Evolutionary conservation across 2,329 filamentous ascomycete species (phyloP).

Genomic region (Fusarium sacchari): DNA sequence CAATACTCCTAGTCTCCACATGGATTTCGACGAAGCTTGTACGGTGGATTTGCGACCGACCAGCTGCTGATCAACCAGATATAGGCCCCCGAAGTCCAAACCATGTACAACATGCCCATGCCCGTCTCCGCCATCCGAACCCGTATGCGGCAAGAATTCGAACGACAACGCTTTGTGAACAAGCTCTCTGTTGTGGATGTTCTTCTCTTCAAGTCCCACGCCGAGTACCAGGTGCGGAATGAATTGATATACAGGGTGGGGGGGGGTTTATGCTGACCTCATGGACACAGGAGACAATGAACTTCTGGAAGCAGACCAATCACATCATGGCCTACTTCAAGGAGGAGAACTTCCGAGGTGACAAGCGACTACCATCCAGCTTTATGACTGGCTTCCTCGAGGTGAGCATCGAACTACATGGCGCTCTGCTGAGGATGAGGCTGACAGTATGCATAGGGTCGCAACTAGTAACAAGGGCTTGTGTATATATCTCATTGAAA

Average conservation of each 20-base stretch:
- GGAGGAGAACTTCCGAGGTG: conserved; percentile 79
- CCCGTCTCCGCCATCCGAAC: conserved; percentile 89
- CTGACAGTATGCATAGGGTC: conserved; percentile 55
- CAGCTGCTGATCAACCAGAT: conserved; percentile 29
- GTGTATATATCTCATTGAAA: conserved; percentile 52
- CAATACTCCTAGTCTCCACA: neutral
- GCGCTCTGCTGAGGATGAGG: neutral
- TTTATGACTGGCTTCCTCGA: conserved; percentile 97
- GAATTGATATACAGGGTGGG: conserved; percentile 35
- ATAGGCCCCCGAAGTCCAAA: conserved; percentile 95
- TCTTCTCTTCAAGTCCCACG: conserved; percentile 87
- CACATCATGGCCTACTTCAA: conserved; percentile 98
- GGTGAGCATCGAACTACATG: conserved; percentile 63
- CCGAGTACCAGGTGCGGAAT: conserved; percentile 94
- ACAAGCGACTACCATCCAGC: conserved; percentile 81
- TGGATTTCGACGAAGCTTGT: neutral
- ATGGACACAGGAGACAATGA: conserved; percentile 84
- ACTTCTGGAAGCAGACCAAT: conserved; percentile 98
- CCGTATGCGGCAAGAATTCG: conserved; percentile 96
- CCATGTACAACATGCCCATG: conserved; percentile 93
- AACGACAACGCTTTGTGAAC: conserved; percentile 92
- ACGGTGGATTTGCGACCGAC: neutral
- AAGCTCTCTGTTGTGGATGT: conserved; percentile 91
- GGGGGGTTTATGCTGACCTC: conserved; percentile 18
- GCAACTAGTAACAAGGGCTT: conserved; percentile 59